Percentiles rank a stretch among this genome's conserved stretches.
These are phyloP conservation scores for Entomophthora muscae DNA, from an alignment of 371 early-diverging fungal genomes.

Conservation along the genomic window DNA sequence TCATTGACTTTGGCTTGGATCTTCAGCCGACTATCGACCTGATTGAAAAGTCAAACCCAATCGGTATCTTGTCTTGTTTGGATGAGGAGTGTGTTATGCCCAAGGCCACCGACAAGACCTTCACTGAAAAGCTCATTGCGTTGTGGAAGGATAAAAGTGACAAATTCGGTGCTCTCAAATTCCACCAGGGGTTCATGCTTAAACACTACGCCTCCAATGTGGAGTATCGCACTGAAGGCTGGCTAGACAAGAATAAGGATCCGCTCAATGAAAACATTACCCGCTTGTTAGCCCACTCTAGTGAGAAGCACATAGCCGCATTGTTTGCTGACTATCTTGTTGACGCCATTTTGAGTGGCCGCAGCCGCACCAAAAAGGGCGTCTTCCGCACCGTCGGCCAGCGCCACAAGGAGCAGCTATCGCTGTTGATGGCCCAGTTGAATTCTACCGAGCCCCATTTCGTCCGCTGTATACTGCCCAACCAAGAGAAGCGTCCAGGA, in stretches of 20 bases:
- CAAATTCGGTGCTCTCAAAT: constrained; percentile 77
- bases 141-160: constrained; percentile 75
- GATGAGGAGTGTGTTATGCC: constrained; percentile 99
- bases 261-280: constrained; percentile 96
- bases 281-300: constrained; percentile 64
- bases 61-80: constrained; percentile 92
- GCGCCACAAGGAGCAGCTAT: constrained; percentile 91
- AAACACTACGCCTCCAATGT: constrained; percentile 98
- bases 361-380: constrained; percentile 22
- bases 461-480: constrained; percentile 99
- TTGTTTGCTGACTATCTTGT: constrained; percentile 68
- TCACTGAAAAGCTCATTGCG: constrained; percentile 80
- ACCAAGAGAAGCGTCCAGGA: constrained; percentile 80
- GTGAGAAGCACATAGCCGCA: constrained; percentile 52
- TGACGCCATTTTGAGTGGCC: constrained; percentile 24
- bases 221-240: constrained; percentile 86
- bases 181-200: constrained; percentile 84
- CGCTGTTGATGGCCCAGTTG: constrained; percentile 76
- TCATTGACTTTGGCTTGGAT: constrained; percentile 98
- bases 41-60: constrained; percentile 94
- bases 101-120: constrained; percentile 90
- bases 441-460: constrained; percentile 95
- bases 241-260: constrained; percentile 99
- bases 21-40: constrained; percentile 97
- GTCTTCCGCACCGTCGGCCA: constrained; percentile 93